These are phyloP conservation scores for Hypoxylon perforatum DNA, from an alignment of 495 filamentous ascomycete genomes.

Conservation along the genomic window DNA sequence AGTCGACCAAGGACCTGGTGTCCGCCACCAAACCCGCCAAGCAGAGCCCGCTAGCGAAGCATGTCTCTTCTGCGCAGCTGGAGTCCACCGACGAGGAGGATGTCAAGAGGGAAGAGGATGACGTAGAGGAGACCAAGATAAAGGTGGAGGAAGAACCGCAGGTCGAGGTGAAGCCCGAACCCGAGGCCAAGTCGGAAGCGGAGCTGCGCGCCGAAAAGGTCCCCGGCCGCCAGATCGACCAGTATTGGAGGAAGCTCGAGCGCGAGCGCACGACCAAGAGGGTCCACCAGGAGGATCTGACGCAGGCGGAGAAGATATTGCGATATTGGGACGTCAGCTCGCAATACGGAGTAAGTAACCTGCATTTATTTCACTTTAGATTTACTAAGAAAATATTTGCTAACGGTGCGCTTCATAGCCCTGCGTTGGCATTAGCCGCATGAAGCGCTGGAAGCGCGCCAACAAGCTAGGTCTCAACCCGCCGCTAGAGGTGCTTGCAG, in stretches of 20 bases:
- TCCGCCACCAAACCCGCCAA: slow-evolving; percentile 59
- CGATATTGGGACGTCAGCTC: slow-evolving; percentile 88
- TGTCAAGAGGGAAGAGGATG: slow-evolving; percentile 31
- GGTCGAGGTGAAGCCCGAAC: slow-evolving; percentile 24
- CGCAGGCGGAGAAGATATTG: slow-evolving; percentile 82
- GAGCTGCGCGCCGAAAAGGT: slow-evolving; percentile 69
- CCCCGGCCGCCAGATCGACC: slow-evolving; percentile 69
- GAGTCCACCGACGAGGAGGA: slow-evolving; percentile 27
- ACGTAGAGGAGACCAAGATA: slow-evolving; percentile 10
- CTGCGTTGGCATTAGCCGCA: slow-evolving; percentile 83
- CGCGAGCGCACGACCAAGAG: slow-evolving; percentile 55
- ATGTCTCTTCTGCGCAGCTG: slow-evolving; percentile 32
- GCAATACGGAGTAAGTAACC: slow-evolving; percentile 92
- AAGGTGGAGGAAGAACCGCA: slow-evolving; percentile 46
- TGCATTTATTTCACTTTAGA: neutral
- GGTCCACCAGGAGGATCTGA: slow-evolving; percentile 80
- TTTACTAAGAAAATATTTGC: slow-evolving; percentile 24
- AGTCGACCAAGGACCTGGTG: slow-evolving; percentile 61
- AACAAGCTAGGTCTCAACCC: slow-evolving; percentile 81
- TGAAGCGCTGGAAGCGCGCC: slow-evolving; percentile 90
- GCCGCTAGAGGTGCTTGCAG: slow-evolving; percentile 90
- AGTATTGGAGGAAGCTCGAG: slow-evolving; percentile 80
- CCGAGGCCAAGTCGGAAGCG: slow-evolving; percentile 54
- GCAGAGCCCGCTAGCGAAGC: slow-evolving; percentile 32
- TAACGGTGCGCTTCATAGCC: slow-evolving; percentile 63